Conservation (phyloP, 2,329 filamentous ascomycete species). For the Fusarium clavum region DNA sequence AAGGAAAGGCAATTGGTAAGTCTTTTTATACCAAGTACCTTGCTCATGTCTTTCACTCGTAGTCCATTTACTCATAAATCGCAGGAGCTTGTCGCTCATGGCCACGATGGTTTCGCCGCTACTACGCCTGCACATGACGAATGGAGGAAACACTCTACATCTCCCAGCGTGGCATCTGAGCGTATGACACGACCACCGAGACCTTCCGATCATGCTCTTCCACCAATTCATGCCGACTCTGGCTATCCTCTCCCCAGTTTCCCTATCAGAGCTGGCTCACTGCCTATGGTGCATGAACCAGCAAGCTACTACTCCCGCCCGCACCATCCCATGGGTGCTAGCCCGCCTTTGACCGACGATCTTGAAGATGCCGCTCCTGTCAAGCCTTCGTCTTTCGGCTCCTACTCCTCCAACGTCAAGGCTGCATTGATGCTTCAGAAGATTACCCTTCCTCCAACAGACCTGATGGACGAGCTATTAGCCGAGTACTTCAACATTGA, state of each 20-base stretch:
- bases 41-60: background rate
- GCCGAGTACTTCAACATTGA: constrained; percentile 44
- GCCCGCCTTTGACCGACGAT: constrained; percentile 45
- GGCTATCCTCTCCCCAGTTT: constrained; percentile 30
- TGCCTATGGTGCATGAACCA: constrained; percentile 36
- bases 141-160: constrained; percentile 39
- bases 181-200: constrained; percentile 29
- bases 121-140: constrained; percentile 40
- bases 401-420: constrained; percentile 46
- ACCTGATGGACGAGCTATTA: constrained; percentile 46
- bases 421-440: constrained; percentile 47
- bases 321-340: constrained; percentile 40
- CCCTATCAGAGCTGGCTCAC: constrained; percentile 22
- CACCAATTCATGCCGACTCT: constrained; percentile 39
- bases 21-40: constrained; percentile 9
- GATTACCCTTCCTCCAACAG: constrained; percentile 40
- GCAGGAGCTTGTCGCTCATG: constrained; percentile 33
- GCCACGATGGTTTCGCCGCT: constrained; percentile 29
- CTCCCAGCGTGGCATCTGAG: constrained; percentile 31
- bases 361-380: constrained; percentile 39
- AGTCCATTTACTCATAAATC: constrained; percentile 8
- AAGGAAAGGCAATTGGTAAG: constrained; percentile 44
- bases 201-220: constrained; percentile 36
- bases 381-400: constrained; percentile 44
- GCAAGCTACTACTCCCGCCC: constrained; percentile 33